Percentiles rank a stretch among this genome's conserved stretches.
Evolutionary conservation across 2,329 filamentous ascomycete genomes (phyloP).

Genomic region (Calonectria naviculata): DNA sequence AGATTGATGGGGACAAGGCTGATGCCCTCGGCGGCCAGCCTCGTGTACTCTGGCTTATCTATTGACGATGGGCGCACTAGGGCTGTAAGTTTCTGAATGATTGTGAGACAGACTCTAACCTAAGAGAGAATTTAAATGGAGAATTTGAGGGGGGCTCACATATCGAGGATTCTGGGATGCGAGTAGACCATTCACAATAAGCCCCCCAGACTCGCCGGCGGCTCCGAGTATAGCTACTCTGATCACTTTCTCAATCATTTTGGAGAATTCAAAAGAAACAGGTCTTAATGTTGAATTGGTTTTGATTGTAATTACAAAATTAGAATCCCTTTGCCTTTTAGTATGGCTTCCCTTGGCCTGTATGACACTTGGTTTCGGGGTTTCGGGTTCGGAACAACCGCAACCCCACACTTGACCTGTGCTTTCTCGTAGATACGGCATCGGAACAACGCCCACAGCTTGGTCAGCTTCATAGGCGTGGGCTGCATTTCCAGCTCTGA

Average conservation of each 20-base stretch:
- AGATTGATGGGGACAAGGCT: not conserved
- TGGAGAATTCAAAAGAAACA: not conserved
- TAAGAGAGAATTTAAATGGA: no score
- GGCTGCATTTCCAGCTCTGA: not conserved
- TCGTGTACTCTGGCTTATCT: not conserved
- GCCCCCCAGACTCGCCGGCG: not conserved
- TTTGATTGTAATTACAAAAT: not conserved
- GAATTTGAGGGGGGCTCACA: not conserved
- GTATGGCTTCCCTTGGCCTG: not conserved
- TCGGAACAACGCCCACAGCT: not conserved
- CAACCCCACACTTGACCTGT: not conserved
- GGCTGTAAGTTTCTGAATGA: not conserved
- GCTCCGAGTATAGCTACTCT: not conserved
- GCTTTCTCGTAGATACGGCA: not conserved
- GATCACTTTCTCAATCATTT: not conserved
- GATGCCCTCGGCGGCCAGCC: not conserved
- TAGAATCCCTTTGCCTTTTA: not conserved
- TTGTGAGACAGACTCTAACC: not conserved
- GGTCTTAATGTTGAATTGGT: not conserved
- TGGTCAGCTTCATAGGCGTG: not conserved
- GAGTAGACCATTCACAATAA: not conserved
- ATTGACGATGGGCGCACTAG: not conserved
- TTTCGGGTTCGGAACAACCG: not conserved
- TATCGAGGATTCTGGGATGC: not conserved
- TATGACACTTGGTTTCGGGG: not conserved